These are phyloP conservation scores for Hemisphaericaspora xylofermentans DNA, from an alignment of 1,139 yeast species.

Conservation along the genomic window DNA sequence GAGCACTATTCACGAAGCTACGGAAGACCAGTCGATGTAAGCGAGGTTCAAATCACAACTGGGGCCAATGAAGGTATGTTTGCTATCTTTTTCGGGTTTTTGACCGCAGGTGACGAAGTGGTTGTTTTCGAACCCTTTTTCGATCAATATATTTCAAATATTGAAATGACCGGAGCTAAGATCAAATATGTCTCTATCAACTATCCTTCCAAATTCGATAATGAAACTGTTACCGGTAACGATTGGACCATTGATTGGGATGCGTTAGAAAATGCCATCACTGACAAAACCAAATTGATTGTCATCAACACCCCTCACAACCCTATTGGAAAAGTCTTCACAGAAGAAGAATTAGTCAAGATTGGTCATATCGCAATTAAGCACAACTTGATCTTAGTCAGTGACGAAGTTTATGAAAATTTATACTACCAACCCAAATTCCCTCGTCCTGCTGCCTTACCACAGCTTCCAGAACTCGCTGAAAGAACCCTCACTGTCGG, in stretches of 20 bases:
- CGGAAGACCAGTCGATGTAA: constrained; percentile 56
- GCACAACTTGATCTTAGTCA: constrained; percentile 74
- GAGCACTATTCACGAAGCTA: constrained; percentile 68
- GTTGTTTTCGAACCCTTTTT: constrained; percentile 97
- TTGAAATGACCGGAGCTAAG: constrained; percentile 90
- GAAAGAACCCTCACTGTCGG: constrained; percentile 87
- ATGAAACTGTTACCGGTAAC: constrained; percentile 67
- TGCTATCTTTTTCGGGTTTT: constrained; percentile 78
- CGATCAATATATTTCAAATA: constrained; percentile 92
- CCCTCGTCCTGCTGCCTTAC: constrained; percentile 79
- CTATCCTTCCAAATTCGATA: constrained; percentile 73
- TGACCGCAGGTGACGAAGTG: constrained; percentile 89
- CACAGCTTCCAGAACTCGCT: constrained; percentile 67
- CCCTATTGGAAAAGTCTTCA: constrained; percentile 90
- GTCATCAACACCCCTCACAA: constrained; percentile 94
- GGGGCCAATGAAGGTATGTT: constrained; percentile 98
- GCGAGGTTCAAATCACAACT: constrained; percentile 79
- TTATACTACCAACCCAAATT: constrained; percentile 67
- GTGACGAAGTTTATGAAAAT: constrained; percentile 95
- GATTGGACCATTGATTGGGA: constrained; percentile 89
- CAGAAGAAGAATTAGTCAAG: constrained; percentile 64
- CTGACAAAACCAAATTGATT: constrained; percentile 75
- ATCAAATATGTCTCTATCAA: constrained; percentile 81
- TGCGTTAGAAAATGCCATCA: constrained; percentile 67
- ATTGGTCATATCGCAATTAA: constrained; percentile 83